These are phyloP conservation scores for Coelastrella sp. DNA, from an alignment of 139 green algal species.

Conservation along the genomic window DNA sequence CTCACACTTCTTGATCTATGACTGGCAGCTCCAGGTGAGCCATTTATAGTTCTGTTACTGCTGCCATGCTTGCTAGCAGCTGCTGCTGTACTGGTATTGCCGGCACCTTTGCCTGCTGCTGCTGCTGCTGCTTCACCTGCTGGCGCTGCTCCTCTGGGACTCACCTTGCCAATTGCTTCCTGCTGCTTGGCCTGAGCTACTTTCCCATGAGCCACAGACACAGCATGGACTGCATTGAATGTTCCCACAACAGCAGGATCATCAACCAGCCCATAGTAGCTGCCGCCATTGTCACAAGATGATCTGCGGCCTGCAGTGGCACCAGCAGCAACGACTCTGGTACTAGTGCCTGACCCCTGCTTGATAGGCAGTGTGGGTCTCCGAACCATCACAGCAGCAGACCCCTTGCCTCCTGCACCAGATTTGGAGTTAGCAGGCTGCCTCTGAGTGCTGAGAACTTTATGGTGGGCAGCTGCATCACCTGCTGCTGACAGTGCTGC, in stretches of 20 bases:
- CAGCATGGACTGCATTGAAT: conserved; percentile 16
- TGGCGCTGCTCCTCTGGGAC: background rate
- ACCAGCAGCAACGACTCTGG: conserved; percentile 20
- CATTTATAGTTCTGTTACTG: too few species aligned
- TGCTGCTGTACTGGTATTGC: background rate
- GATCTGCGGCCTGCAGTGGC: conserved; percentile 12
- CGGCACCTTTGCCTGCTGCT: background rate
- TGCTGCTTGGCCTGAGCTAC: background rate
- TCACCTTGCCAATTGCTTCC: background rate
- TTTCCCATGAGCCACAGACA: background rate
- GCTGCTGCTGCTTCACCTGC: background rate
- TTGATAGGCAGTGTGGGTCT: conserved; percentile 20
- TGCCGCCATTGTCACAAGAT: background rate
- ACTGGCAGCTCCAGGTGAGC: background rate
- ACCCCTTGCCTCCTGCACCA: background rate
- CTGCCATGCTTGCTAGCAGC: background rate
- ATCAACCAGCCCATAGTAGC: background rate
- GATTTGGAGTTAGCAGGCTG: background rate
- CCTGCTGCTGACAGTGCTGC: background rate
- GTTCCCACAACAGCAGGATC: background rate
- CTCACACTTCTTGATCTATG: background rate
- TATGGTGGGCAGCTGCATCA: conserved; percentile 1
- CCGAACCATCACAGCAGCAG: background rate
- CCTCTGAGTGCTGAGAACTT: background rate
- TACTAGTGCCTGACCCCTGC: background rate